phyloP scores from a whole-genome alignment of 2,329 filamentous ascomycete genomes.

The Volutella citrinella region DNA sequence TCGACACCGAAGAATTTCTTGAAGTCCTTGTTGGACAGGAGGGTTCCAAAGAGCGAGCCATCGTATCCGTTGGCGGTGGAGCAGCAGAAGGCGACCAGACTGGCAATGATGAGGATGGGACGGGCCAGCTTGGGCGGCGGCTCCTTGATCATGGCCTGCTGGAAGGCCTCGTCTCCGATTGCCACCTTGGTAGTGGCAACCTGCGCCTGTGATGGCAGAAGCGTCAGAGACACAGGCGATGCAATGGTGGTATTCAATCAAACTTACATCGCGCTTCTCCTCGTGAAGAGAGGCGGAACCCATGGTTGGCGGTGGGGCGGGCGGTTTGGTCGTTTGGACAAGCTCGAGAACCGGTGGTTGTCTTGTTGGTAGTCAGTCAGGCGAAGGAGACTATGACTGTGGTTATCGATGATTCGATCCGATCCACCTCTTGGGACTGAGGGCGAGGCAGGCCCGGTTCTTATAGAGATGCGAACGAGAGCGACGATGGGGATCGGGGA shows the following conservation, averaged over 20 bases:
- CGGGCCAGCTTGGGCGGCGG: conserved; percentile 18
- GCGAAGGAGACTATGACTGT: no score
- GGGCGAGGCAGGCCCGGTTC: no score
- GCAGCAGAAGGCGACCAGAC: conserved; percentile 26
- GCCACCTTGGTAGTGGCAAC: conserved; percentile 17
- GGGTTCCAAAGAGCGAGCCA: conserved; percentile 48
- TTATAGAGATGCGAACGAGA: no score
- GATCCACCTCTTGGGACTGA: no score
- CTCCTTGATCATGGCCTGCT: conserved; percentile 29
- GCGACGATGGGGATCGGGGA: no score
- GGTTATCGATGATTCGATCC: no score
- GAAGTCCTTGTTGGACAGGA: conserved; percentile 44
- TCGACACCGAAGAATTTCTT: conserved; percentile 42
- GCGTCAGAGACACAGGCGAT: background rate
- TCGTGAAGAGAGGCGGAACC: conserved; percentile 16
- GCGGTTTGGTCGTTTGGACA: no score
- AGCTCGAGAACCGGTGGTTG: no score
- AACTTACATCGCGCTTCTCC: conserved; percentile 9
- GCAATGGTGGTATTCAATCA: conserved; percentile 3
- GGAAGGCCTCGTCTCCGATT: conserved; percentile 25
- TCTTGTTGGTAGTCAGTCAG: no score
- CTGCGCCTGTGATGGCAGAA: background rate
- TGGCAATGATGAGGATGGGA: conserved; percentile 19
- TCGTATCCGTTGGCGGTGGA: conserved; percentile 37
- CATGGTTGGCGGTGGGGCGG: no score